Base-by-base conservation (phyloP, 345 rosid species). In the Abelmoschus esculentus region DNA sequence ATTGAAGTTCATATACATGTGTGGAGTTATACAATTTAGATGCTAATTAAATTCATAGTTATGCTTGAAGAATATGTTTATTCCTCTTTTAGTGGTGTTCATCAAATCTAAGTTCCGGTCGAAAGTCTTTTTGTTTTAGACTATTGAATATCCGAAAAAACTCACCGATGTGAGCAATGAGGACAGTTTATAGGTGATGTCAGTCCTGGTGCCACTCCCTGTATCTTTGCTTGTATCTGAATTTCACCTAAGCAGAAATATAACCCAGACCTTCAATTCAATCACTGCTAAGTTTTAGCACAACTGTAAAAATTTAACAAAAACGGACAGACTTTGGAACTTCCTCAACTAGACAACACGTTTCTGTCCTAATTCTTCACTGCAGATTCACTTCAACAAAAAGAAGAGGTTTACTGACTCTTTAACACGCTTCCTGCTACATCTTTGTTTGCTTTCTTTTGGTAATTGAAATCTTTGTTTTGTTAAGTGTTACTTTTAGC, bases 111-210 rank as follows among this genome's bases (percentile, higher is more conserved):
- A 22, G 26, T 1, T 22, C 26, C 26, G 26, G 26, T 22, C 26
- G 26, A 22, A 22, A 22, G 26, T 22, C 26, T 22, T 22, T 22
- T 22, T 22, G 26, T 22, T 22, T 0, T 22, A 22, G 26, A 22
- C 26, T 22, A 22, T 22, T 22, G 26, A 22, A 22, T 22, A 22
- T 22, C 26, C 26, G 26, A 22, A 22, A 22, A 0, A 22, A 22
- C 82, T 78, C 13, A 65, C 82, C 0, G 63, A 44, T 49, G 74
- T 32, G 6, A 81, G 57, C 10, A 74, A 11, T 28, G 74, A 36
- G 34, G 59, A 62, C 17, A 5, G 32, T 5, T 49, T 28, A 12
- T 50, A 18, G 7, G 49, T 50, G 2, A 31, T 19, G 57, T 70
- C 56, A 0, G 49, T 44, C 13, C 49, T 14, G 10, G 62, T 61